Percentiles rank a stretch among this genome's conserved stretches.
Conservation (phyloP, 208 protist species). For the Acanthamoeba royreba region DNA sequence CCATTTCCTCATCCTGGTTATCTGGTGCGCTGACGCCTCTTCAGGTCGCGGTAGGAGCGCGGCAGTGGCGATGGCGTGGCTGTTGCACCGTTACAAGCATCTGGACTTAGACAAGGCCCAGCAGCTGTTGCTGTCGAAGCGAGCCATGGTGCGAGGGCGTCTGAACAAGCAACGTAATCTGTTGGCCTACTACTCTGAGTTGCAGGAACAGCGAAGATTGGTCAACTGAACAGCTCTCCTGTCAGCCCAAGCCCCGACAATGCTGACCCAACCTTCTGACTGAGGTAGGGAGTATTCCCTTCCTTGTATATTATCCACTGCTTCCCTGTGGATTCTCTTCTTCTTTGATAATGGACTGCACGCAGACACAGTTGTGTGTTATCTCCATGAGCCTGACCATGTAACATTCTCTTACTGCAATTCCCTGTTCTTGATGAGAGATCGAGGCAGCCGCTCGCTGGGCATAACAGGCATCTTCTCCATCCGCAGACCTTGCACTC, state of each 20-base stretch:
- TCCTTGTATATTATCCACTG: too few relatives aligned
- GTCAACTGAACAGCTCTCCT: neutral
- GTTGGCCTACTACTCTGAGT: neutral
- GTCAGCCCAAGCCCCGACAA: too few relatives aligned
- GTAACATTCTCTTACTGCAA: too few relatives aligned
- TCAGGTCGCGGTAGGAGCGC: constrained; percentile 19
- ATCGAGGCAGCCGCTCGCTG: too few relatives aligned
- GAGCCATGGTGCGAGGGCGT: neutral
- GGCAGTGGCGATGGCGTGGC: constrained; percentile 32
- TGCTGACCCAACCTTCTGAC: too few relatives aligned
- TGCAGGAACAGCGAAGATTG: neutral
- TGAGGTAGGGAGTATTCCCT: neutral
- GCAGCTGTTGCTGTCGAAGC: neutral
- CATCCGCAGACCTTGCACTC: too few relatives aligned
- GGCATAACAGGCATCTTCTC: too few relatives aligned
- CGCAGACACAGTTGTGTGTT: too few relatives aligned
- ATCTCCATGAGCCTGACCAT: too few relatives aligned
- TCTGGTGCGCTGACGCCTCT: neutral
- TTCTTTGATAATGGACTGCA: too few relatives aligned
- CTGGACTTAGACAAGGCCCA: neutral
- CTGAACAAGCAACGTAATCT: neutral
- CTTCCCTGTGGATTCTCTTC: too few relatives aligned
- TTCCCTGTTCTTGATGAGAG: too few relatives aligned
- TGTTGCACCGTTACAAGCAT: constrained; percentile 18
- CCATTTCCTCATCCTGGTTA: neutral